A percentile compares a stretch with the other conserved stretches of the same genome.
Evolutionary conservation across 2,329 filamentous ascomycete species (phyloP).

Genomic region (Colletotrichum neosansevieriae): DNA sequence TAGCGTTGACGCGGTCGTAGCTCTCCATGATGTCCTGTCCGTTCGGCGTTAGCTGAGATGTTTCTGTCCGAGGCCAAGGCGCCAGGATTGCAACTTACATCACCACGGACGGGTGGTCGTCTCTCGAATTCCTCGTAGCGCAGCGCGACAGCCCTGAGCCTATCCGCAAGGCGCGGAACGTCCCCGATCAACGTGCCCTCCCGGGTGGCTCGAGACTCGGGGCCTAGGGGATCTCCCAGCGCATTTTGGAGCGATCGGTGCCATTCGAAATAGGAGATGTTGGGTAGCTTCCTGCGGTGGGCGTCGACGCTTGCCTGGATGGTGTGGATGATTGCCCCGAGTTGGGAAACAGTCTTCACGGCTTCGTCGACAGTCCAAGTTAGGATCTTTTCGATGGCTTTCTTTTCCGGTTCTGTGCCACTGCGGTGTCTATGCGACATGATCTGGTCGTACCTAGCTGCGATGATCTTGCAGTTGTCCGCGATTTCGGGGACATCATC

Average conservation of each 20-base stretch:
- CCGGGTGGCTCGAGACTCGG: not conserved
- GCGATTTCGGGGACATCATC: constrained; percentile 4
- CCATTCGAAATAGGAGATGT: not conserved
- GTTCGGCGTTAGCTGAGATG: not conserved
- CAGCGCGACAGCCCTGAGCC: not conserved
- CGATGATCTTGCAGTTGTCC: constrained; percentile 7
- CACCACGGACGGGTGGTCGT: not conserved
- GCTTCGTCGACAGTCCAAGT: not conserved
- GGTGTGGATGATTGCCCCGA: not conserved
- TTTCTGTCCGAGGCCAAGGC: too few relatives aligned
- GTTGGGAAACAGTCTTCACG: not conserved
- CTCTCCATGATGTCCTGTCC: not conserved
- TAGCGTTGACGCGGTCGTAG: constrained; percentile 1
- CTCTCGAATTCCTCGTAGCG: not conserved
- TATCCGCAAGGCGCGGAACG: not conserved
- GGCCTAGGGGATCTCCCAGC: not conserved
- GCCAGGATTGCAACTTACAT: not conserved
- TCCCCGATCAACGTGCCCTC: not conserved
- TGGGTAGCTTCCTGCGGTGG: not conserved
- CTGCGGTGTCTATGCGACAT: not conserved
- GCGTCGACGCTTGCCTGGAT: not conserved
- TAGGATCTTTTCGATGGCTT: too few relatives aligned
- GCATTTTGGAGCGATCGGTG: not conserved
- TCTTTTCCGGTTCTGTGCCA: not conserved
- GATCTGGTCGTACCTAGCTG: not conserved